Conservation (phyloP, 768 basidiomycete species). For the Pleurotus salmoneostramineus region DNA sequence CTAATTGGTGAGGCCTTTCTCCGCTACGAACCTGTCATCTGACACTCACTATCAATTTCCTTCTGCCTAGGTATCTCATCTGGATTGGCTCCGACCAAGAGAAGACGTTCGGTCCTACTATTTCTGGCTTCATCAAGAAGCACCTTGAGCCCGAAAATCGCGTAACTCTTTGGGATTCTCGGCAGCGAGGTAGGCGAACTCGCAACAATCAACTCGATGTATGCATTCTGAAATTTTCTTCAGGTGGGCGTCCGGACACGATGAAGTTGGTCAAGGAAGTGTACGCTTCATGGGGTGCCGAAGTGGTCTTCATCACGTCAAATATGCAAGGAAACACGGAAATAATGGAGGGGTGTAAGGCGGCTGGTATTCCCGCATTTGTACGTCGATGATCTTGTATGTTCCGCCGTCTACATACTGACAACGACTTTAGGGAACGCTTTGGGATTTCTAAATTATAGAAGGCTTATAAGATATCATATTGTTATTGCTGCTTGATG, state of each 20-base stretch:
- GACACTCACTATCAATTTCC: neutral
- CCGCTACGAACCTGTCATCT: neutral
- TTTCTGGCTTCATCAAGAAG: constrained; percentile 64
- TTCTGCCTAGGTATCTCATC: constrained; percentile 59
- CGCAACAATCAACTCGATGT: neutral
- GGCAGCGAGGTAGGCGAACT: constrained; percentile 44
- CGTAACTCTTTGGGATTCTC: constrained; percentile 76
- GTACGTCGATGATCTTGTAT: constrained; percentile 26
- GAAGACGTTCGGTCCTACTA: constrained; percentile 82
- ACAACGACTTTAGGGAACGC: constrained; percentile 41
- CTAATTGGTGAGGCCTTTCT: constrained; percentile 36
- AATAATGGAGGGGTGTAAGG: constrained; percentile 80
- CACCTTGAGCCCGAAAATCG: constrained; percentile 64
- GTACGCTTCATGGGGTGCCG: constrained; percentile 76
- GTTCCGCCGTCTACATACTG: neutral
- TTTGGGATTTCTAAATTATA: constrained; percentile 62
- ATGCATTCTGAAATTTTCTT: no score
- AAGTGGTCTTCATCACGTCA: constrained; percentile 82
- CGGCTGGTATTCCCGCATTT: constrained; percentile 64
- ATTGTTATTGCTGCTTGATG: constrained; percentile 8
- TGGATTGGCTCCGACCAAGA: constrained; percentile 87
- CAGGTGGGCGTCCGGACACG: constrained; percentile 69
- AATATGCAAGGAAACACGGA: constrained; percentile 76
- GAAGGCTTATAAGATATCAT: neutral
- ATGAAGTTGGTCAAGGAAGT: constrained; percentile 75